Evolutionary conservation across 305 asterid species (phyloP).

Genomic region (Striga hermonthica): DNA sequence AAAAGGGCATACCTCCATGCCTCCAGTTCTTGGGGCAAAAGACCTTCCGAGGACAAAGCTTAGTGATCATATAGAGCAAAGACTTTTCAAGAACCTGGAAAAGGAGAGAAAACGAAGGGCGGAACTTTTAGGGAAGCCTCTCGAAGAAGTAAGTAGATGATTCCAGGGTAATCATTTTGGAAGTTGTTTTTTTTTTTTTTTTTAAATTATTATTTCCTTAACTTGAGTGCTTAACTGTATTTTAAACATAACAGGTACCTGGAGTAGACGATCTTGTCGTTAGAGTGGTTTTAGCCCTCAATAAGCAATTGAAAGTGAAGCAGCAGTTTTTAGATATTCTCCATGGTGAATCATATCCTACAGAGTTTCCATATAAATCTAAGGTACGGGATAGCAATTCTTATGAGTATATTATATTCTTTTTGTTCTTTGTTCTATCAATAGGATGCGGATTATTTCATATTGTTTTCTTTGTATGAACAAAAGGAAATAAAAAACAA

Average conservation of each 20-base stretch:
- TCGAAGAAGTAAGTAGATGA: conserved; percentile 48
- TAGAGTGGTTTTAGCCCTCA: conserved; percentile 59
- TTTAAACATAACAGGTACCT: conserved; percentile 48
- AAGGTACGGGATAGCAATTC: conserved; percentile 47
- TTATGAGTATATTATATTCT: not conserved
- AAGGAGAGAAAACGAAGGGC: conserved; percentile 67
- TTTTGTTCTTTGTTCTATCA: conserved; percentile 12
- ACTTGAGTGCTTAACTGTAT: not conserved
- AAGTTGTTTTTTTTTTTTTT: not conserved
- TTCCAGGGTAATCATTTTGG: conserved; percentile 17
- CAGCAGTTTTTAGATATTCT: conserved; percentile 59
- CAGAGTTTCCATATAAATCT: conserved; percentile 64
- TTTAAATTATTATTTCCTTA: not conserved
- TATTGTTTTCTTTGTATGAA: too few species aligned
- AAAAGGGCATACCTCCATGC: conserved; percentile 39
- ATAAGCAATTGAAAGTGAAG: conserved; percentile 57
- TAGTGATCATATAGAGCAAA: conserved; percentile 71
- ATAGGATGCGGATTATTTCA: conserved; percentile 12
- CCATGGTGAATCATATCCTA: conserved; percentile 54
- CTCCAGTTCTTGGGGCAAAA: conserved; percentile 50
- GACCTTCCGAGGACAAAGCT: conserved; percentile 77
- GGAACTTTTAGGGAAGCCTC: conserved; percentile 40
- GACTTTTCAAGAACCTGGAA: conserved; percentile 55
- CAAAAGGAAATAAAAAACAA: too few species aligned
- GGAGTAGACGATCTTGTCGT: conserved; percentile 61